Evolutionary conservation across 2,329 filamentous ascomycete species (phyloP), one percentile per base, ranked within the genome.

Genomic region (Bipolaris sorokiniana): DNA sequence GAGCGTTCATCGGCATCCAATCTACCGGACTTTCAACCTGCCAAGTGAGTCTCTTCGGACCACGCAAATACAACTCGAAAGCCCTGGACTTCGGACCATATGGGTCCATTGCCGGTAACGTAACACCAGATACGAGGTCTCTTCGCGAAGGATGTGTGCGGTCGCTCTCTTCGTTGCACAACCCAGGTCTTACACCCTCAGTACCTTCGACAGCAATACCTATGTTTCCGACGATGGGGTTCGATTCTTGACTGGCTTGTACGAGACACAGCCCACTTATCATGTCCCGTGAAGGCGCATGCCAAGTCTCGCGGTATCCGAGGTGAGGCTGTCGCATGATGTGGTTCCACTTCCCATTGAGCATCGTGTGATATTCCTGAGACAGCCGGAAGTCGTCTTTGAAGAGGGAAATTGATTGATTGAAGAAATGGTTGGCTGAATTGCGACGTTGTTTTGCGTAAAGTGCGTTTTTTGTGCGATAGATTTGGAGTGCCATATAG

Each of bases 231-330:
- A 42, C 38, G 18, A 40, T 40, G 10, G 38, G 38, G 18, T 40
- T 40, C 13, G 38, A 40, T 66, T 65, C 58, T 36, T 68, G 65
- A 10, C 52, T 50, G 11, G 60, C 18, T 67, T 87, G 84, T 1
- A 87, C 83, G 53, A 84, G 86, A 3, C 79, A 75, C 59, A 88
- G 77, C 3, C 83, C 81, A 0, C 86, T 85, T 3, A 88, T 78
- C 0, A 83, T 82, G 65, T 90, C 88, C 26, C 86, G 78, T 83
- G 88, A 88, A 1, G 88, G 85, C 65, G 89, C 86, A 67, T 89
- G 86, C 87, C 86, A 80, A 13, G 50, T 62, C 59, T 16, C 83
- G 51, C 31, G 56, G 54, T 38, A 83, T 86, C 61, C 87, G 83
- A 62, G 56, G 31, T 67, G 63, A 6, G 64, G 37, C 37, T 54